These are phyloP conservation scores for Passalora sequoiae DNA, from an alignment of 2,329 filamentous ascomycete species.

Conservation along the genomic window DNA sequence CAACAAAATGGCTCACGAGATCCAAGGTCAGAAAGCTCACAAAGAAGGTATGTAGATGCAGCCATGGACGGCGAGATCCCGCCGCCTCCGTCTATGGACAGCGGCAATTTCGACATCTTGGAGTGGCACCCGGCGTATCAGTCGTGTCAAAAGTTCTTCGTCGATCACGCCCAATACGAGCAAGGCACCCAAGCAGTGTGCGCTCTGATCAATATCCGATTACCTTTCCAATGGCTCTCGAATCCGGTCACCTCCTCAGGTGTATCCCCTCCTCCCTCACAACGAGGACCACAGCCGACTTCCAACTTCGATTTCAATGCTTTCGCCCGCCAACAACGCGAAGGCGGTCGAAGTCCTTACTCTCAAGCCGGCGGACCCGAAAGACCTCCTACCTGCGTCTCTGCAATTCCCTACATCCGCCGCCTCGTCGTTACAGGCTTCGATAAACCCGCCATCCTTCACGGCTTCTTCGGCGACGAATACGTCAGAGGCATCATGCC, in stretches of 20 bases:
- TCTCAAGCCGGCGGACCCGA: conserved; percentile 25
- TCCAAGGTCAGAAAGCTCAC: conserved; percentile 1
- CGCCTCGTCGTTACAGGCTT: conserved; percentile 88
- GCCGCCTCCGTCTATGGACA: conserved; percentile 29
- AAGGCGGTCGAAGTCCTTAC: conserved; percentile 36
- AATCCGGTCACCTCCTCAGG: conserved; percentile 44
- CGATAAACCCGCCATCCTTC: conserved; percentile 78
- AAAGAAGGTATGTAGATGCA: conserved; percentile 10
- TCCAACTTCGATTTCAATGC: conserved; percentile 19
- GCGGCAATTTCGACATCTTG: conserved; percentile 68
- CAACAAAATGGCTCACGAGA: conserved; percentile 1
- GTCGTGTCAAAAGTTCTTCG: conserved; percentile 83
- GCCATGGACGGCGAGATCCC: conserved; percentile 16
- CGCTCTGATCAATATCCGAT: conserved; percentile 82
- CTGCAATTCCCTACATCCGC: conserved; percentile 81
- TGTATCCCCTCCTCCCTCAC: conserved; percentile 10
- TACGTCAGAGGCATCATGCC: conserved; percentile 75
- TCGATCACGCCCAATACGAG: conserved; percentile 84
- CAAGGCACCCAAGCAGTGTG: conserved; percentile 79
- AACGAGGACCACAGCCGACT: conserved; percentile 1
- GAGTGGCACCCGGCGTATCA: conserved; percentile 91
- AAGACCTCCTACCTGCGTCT: conserved; percentile 49
- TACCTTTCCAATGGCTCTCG: conserved; percentile 71
- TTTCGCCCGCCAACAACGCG: conserved; percentile 31
- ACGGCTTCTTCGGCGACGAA: conserved; percentile 95